These are phyloP conservation scores for Amanita inopinata DNA, from an alignment of 768 basidiomycete species.

Conservation along the genomic window DNA sequence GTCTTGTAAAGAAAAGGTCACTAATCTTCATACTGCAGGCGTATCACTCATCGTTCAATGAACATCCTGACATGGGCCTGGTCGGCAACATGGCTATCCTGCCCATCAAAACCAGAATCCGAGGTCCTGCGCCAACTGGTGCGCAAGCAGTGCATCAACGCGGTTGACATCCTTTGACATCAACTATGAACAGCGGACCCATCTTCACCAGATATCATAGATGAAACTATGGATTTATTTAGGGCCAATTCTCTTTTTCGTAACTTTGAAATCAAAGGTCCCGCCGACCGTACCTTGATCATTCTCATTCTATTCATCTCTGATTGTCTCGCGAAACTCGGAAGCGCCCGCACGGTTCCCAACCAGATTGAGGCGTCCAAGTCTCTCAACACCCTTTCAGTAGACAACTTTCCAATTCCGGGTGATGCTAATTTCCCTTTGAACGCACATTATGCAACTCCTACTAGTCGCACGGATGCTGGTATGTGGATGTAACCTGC, in stretches of 20 bases:
- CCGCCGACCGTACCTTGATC: conserved; percentile 92
- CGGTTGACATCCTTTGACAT: conserved; percentile 7
- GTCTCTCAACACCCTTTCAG: conserved; percentile 80
- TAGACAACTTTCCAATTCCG: conserved; percentile 89
- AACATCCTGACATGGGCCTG: conserved; percentile 67
- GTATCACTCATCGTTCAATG: conserved; percentile 93
- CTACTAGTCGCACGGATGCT: conserved; percentile 65
- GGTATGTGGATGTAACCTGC: conserved; percentile 36
- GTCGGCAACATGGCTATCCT: conserved; percentile 87
- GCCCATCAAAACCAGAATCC: conserved; percentile 84
- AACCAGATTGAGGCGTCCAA: conserved; percentile 83
- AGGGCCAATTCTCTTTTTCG: conserved; percentile 98
- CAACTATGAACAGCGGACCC: conserved; percentile 52
- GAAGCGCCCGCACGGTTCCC: conserved; percentile 55
- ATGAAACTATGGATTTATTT: conserved; percentile 94
- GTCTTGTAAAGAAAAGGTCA: conserved; percentile 8
- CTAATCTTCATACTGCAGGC: conserved; percentile 44
- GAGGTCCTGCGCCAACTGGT: conserved; percentile 88
- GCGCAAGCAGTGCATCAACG: conserved; percentile 15
- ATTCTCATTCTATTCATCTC: conserved; percentile 96
- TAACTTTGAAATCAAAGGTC: conserved; percentile 99
- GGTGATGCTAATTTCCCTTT: conserved; percentile 93
- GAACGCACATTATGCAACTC: conserved; percentile 84
- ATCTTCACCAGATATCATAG: conserved; percentile 78
- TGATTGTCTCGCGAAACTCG: conserved; percentile 90